Evolutionary conservation across 2,329 filamentous ascomycete genomes (phyloP).

Genomic region (Colletotrichum liriopes): DNA sequence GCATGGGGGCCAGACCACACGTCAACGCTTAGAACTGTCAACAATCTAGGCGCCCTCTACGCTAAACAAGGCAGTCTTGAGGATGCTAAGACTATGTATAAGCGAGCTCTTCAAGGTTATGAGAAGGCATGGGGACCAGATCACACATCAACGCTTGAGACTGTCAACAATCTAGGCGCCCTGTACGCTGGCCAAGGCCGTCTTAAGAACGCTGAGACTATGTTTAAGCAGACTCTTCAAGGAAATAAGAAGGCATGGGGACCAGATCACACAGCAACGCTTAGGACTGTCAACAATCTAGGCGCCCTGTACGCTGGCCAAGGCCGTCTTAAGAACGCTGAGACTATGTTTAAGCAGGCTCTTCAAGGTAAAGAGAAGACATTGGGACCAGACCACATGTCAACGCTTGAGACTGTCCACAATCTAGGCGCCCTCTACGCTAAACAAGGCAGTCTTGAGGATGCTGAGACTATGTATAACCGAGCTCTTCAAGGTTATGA

Average conservation of each 20-base stretch:
- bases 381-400: conserved; percentile 41
- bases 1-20: conserved; percentile 39
- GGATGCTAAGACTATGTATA: conserved; percentile 49
- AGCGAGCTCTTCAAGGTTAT: conserved; percentile 48
- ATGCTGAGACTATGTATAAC: conserved; percentile 49
- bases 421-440: conserved; percentile 51
- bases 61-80: conserved; percentile 42
- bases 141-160: conserved; percentile 45
- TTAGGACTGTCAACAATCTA: conserved; percentile 48
- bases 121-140: conserved; percentile 45
- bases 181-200: conserved; percentile 49
- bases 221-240: conserved; percentile 51
- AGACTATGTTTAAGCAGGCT: conserved; percentile 49
- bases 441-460: conserved; percentile 43
- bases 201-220: conserved; percentile 47
- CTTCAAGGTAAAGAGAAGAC: conserved; percentile 47
- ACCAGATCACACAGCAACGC: conserved; percentile 43
- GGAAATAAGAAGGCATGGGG: conserved; percentile 46
- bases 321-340: conserved; percentile 47
- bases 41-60: conserved; percentile 51
- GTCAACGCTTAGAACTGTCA: conserved; percentile 46
- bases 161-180: conserved; percentile 48
- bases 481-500: conserved; percentile 49
- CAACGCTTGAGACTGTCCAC: conserved; percentile 46
- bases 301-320: conserved; percentile 47